Percentiles rank a stretch among this genome's conserved stretches.
These are phyloP conservation scores for Trichoderma cornu-damae DNA, from an alignment of 2,329 filamentous ascomycete genomes.

Conservation along the genomic window DNA sequence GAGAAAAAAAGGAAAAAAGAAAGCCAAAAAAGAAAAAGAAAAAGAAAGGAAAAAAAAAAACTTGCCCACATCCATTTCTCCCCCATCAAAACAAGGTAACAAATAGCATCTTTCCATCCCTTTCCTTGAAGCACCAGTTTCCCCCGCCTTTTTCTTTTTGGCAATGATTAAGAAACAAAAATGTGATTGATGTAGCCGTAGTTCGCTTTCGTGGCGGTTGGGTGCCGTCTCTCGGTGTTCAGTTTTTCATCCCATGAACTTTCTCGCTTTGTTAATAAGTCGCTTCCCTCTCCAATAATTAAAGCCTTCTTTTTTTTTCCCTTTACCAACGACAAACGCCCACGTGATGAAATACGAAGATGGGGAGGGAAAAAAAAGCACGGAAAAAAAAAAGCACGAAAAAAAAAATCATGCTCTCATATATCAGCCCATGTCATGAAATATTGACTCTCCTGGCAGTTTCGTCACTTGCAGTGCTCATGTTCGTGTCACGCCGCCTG, in stretches of 20 bases:
- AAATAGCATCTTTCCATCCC: neutral
- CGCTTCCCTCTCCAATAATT: neutral
- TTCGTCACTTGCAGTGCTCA: constrained; percentile 46
- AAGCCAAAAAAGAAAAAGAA: neutral
- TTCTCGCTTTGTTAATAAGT: neutral
- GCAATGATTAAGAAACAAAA: neutral
- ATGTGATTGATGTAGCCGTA: neutral
- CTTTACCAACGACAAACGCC: no score
- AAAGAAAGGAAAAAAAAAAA: neutral
- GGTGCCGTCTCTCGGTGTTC: no score
- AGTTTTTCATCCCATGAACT: neutral
- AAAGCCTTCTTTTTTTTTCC: neutral
- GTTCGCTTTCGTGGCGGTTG: no score
- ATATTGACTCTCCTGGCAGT: constrained; percentile 55
- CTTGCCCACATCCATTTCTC: neutral
- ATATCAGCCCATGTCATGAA: constrained; percentile 4
- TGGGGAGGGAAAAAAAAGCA: no score
- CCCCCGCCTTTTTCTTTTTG: no score
- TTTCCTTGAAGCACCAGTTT: constrained; percentile 5
- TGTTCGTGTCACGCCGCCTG: constrained; percentile 54
- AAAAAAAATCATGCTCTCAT: neutral
- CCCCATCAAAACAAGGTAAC: neutral
- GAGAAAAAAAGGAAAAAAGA: no score
- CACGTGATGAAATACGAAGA: no score
- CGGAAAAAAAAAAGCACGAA: neutral